A percentile compares a stretch with the other conserved stretches of the same genome.
These are phyloP conservation scores for Zymoseptoria pseudotritici DNA, from an alignment of 2,329 filamentous ascomycete genomes.

Conservation along the genomic window DNA sequence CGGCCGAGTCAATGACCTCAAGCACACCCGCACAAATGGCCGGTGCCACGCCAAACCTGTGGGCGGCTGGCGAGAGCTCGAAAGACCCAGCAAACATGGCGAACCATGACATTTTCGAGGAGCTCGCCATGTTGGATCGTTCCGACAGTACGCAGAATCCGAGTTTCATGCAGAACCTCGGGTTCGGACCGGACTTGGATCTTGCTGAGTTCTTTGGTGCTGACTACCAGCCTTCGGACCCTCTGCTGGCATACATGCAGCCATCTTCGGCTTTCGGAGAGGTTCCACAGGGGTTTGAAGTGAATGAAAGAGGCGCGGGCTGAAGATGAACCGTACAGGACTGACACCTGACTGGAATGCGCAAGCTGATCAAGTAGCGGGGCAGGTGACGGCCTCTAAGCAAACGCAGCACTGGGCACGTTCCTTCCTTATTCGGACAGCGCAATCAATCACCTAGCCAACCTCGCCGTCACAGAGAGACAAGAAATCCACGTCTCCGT, in stretches of 20 bases:
- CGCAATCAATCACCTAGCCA: neutral
- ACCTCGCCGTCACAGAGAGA: neutral
- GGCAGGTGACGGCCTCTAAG: neutral
- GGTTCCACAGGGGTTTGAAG: constrained; percentile 1
- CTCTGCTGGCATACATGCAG: constrained; percentile 33
- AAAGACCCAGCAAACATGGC: constrained; percentile 1
- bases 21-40: constrained; percentile 5
- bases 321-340: constrained; percentile 1
- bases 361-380: neutral
- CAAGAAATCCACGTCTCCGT: too few relatives aligned
- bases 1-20: constrained; percentile 6
- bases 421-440: neutral
- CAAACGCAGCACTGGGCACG: neutral
- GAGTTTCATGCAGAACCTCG: constrained; percentile 59
- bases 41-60: constrained; percentile 3
- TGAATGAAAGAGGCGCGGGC: constrained; percentile 4
- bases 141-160: constrained; percentile 50
- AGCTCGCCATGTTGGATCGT: constrained; percentile 50
- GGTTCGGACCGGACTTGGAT: constrained; percentile 54
- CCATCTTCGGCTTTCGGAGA: constrained; percentile 8
- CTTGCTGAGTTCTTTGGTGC: constrained; percentile 45
- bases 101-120: constrained; percentile 46
- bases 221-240: constrained; percentile 37
- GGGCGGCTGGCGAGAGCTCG: neutral
- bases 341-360: neutral